phyloP scores from a whole-genome alignment of 768 basidiomycete species.

The Psilocybe cubensis region DNA sequence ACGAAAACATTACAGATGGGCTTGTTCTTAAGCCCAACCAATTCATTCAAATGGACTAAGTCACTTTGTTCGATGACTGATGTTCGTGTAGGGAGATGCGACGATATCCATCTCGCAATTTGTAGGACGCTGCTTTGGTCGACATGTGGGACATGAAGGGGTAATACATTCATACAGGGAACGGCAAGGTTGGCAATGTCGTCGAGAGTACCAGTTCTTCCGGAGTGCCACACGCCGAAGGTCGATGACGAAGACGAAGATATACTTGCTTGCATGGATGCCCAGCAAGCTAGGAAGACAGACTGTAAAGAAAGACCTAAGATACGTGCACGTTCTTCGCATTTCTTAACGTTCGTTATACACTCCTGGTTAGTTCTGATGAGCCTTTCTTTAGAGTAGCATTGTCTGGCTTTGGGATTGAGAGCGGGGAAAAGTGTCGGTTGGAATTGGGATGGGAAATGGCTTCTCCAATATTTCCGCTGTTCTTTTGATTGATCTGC shows the following conservation, averaged over 20 bases:
- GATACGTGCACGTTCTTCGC: constrained; percentile 47
- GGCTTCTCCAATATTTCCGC: constrained; percentile 39
- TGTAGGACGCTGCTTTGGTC: constrained; percentile 22
- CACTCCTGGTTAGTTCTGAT: constrained; percentile 13
- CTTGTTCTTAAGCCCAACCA: constrained; percentile 31
- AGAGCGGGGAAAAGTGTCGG: constrained; percentile 20
- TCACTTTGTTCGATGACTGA: constrained; percentile 45
- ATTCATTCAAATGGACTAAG: constrained; percentile 37
- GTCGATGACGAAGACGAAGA: constrained; percentile 30
- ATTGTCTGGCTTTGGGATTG: background rate
- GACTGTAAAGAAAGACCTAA: constrained; percentile 38
- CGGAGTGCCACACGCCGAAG: constrained; percentile 52
- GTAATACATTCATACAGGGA: constrained; percentile 50
- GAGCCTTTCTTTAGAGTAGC: constrained; percentile 2
- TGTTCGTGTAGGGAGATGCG: constrained; percentile 39
- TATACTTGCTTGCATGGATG: constrained; percentile 36
- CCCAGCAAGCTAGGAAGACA: constrained; percentile 49
- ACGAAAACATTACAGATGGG: constrained; percentile 47
- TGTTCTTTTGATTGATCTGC: constrained; percentile 23
- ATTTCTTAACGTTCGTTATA: constrained; percentile 17
- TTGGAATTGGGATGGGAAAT: constrained; percentile 29
- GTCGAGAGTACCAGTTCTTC: constrained; percentile 38
- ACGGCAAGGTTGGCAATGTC: constrained; percentile 40
- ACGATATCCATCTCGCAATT: constrained; percentile 34
- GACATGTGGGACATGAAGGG: constrained; percentile 33